Evolutionary conservation across 345 rosid genomes (phyloP), one percentile per base, ranked within the genome.

Genomic region (Eucalyptus camaldulensis): DNA sequence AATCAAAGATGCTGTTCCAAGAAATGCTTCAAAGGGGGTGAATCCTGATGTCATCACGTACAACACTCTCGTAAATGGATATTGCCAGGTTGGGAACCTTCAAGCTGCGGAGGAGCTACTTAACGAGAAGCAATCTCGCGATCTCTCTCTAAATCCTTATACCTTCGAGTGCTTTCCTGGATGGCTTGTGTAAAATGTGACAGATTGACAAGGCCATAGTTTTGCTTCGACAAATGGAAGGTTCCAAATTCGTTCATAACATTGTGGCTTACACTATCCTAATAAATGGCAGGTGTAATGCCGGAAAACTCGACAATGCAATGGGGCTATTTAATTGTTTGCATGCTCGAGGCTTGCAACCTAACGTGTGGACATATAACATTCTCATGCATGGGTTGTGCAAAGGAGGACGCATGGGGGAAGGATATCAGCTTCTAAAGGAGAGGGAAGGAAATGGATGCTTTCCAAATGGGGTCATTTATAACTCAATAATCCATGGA

Each of bases 321-420:
- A 3, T 0, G 24, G 0, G 43, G 44, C 0, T 33, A 1, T 69
- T 69, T 17, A 69, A 33, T 8, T 31, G 22, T 69, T 69, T 69
- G 80, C 44, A 69, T 69, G 43, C 44, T 69, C 4, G 24, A 69
- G 80, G 44, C 24, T 69, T 69, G 24, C 80, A 31, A 69, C 80
- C 80, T 69, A 69, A 33, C 1, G 4, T 3, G 43, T 8, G 44
- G 80, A 69, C 80, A 5, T 69, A 33, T 69, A 33, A 33, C 0
- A 9, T 69, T 33, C 1, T 33, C 43, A 16, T 33, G 80, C 80
- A 17, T 69, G 80, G 43, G 11, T 69, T 72, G 81, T 72, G 81
- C 81, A 72, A 19, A 72, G 27, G 1, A 37, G 81, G 27, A 72
- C 0, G 45, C 25, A 72, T 1, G 1, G 7, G 3, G 25, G 7